A percentile compares a stretch with the other conserved stretches of the same genome.
phyloP scores from a whole-genome alignment of 2,329 filamentous ascomycete species.

The Sclerotinia glacialis region DNA sequence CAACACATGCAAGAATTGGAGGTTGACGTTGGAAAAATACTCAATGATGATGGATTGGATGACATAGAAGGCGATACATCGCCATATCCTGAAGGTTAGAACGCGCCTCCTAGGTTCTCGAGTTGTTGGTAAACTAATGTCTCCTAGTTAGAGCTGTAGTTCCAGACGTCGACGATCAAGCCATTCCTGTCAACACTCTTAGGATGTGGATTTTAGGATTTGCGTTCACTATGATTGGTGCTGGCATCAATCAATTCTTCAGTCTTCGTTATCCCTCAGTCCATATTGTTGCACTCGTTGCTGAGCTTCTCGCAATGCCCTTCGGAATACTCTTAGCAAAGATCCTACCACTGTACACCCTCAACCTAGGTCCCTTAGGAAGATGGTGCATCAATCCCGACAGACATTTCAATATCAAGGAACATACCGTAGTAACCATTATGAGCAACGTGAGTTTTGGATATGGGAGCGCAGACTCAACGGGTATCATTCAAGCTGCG shows the following conservation, averaged over 20 bases:
- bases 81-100: slow-evolving; percentile 61
- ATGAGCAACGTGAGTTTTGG: slow-evolving; percentile 52
- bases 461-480: slow-evolving; percentile 43
- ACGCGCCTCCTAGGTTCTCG: too few relatives aligned
- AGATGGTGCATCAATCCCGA: slow-evolving; percentile 57
- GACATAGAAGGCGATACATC: slow-evolving; percentile 27
- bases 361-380: slow-evolving; percentile 35
- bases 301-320: slow-evolving; percentile 30
- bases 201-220: slow-evolving; percentile 61
- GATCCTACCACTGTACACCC: slow-evolving; percentile 33
- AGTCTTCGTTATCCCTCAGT: slow-evolving; percentile 38
- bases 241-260: slow-evolving; percentile 35
- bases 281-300: slow-evolving; percentile 29
- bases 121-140: slow-evolving; percentile 41
- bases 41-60: slow-evolving; percentile 25
- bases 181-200: slow-evolving; percentile 64
- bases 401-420: slow-evolving; percentile 67
- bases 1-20: slow-evolving; percentile 29
- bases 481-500: slow-evolving; percentile 29
- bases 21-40: slow-evolving; percentile 25
- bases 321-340: slow-evolving; percentile 42
- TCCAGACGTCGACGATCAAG: slow-evolving; percentile 61
- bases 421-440: slow-evolving; percentile 64
- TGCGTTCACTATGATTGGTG: slow-evolving; percentile 39
- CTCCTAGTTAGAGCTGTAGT: slow-evolving; percentile 52